phyloP scores from a whole-genome alignment of 2,329 filamentous ascomycete genomes.

The Westerdykella aurantiaca region DNA sequence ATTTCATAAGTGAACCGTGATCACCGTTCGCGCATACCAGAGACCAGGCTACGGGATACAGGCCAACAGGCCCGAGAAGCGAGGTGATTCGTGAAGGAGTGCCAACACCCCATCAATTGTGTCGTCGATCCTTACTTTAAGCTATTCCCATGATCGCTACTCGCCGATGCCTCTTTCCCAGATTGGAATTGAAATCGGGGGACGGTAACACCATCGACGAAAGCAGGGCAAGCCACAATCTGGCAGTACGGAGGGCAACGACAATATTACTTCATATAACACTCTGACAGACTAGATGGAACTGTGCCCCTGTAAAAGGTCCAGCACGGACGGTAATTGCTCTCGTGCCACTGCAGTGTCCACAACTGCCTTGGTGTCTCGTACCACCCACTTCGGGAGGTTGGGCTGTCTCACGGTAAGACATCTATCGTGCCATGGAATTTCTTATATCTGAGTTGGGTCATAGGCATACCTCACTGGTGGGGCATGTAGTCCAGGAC shows the following conservation, averaged over 20 bases:
- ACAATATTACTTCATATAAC: conserved; percentile 19
- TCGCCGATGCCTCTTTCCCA: not conserved
- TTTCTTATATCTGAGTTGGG: conserved; percentile 9
- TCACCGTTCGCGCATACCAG: conserved; percentile 1
- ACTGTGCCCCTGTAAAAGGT: conserved; percentile 11
- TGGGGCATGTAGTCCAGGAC: conserved; percentile 15
- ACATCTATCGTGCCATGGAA: conserved; percentile 7
- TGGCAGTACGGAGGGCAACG: not conserved
- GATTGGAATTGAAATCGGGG: not conserved
- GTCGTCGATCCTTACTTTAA: not conserved
- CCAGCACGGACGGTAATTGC: conserved; percentile 21
- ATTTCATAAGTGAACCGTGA: not conserved
- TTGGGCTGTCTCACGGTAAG: not conserved
- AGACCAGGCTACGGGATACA: conserved; percentile 7
- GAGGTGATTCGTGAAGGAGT: not conserved
- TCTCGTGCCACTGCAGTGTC: conserved; percentile 15
- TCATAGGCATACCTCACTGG: conserved; percentile 13
- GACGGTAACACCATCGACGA: conserved; percentile 1
- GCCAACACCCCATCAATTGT: not conserved
- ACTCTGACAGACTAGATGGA: conserved; percentile 14
- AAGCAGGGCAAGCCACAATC: conserved; percentile 2
- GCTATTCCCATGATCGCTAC: not conserved
- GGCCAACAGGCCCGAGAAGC: not conserved
- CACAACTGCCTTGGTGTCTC: conserved; percentile 10
- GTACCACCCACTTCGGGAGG: conserved; percentile 13